phyloP scores from a whole-genome alignment of 345 rosid species.

The Pistacia integerrima region DNA sequence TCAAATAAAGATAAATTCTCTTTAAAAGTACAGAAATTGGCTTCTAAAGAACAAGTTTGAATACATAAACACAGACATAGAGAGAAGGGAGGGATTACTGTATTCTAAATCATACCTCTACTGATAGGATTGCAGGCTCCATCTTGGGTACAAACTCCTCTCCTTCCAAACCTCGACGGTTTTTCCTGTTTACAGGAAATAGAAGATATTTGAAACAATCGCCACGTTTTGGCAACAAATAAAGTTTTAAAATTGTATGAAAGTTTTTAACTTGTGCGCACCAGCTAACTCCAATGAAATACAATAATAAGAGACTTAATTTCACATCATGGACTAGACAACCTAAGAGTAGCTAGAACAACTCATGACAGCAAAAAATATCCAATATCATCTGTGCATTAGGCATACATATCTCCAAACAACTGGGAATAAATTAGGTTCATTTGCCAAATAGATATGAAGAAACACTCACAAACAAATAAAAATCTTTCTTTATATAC shows the following conservation, averaged over 20 bases:
- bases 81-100: neutral
- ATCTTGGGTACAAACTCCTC: constrained; percentile 43
- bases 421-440: too few species aligned
- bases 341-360: neutral
- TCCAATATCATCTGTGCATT: neutral
- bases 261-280: neutral
- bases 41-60: neutral
- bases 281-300: neutral
- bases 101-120: constrained; percentile 59
- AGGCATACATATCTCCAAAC: neutral
- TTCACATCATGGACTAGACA: neutral
- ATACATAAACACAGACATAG: neutral
- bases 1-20: neutral
- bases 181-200: constrained; percentile 45
- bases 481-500: too few species aligned
- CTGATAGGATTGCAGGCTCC: constrained; percentile 93
- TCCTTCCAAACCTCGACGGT: constrained; percentile 50
- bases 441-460: neutral
- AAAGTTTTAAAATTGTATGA: neutral
- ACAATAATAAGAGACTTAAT: neutral
- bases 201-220: constrained; percentile 7
- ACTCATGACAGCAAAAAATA: neutral
- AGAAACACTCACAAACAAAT: too few species aligned
- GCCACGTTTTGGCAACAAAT: neutral
- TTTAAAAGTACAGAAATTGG: neutral